Conservation (phyloP, 2,329 filamentous ascomycete species). For the Colletotrichum neosansevieriae region DNA sequence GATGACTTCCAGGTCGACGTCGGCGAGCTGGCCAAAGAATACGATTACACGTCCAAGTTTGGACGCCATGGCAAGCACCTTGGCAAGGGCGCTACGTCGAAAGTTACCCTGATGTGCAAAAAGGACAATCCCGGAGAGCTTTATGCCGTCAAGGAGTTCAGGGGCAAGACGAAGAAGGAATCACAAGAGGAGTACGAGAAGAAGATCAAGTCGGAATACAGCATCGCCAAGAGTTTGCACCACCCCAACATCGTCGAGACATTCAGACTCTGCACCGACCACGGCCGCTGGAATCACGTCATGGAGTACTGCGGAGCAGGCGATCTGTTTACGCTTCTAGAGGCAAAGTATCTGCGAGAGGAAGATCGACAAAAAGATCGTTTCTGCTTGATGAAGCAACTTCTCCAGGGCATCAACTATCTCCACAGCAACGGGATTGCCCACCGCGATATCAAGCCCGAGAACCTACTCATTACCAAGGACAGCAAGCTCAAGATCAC, state of each 20-base stretch:
- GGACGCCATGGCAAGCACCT: conserved; percentile 80
- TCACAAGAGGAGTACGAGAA: conserved; percentile 81
- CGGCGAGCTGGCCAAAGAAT: conserved; percentile 76
- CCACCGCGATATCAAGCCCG: conserved; percentile 90
- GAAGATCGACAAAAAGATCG: conserved; percentile 77
- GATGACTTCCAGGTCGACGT: conserved; percentile 81
- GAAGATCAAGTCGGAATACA: conserved; percentile 93
- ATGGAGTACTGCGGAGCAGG: conserved; percentile 93
- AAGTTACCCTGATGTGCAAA: conserved; percentile 83
- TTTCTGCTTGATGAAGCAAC: conserved; percentile 89
- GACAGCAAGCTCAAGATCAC: conserved; percentile 90
- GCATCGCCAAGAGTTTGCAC: conserved; percentile 85
- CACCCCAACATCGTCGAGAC: conserved; percentile 92
- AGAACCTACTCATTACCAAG: conserved; percentile 84
- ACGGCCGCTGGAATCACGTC: conserved; percentile 86
- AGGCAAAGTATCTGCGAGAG: conserved; percentile 74
- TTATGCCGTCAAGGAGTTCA: conserved; percentile 90
- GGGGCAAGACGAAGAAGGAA: conserved; percentile 77
- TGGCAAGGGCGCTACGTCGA: conserved; percentile 85
- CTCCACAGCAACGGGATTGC: conserved; percentile 87
- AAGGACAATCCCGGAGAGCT: conserved; percentile 74
- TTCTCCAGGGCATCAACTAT: conserved; percentile 85
- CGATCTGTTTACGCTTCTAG: conserved; percentile 81
- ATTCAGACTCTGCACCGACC: conserved; percentile 78
- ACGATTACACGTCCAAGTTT: conserved; percentile 76